phyloP scores from a whole-genome alignment of 1,284 basidiomycete species.

The Melampsora americana region DNA sequence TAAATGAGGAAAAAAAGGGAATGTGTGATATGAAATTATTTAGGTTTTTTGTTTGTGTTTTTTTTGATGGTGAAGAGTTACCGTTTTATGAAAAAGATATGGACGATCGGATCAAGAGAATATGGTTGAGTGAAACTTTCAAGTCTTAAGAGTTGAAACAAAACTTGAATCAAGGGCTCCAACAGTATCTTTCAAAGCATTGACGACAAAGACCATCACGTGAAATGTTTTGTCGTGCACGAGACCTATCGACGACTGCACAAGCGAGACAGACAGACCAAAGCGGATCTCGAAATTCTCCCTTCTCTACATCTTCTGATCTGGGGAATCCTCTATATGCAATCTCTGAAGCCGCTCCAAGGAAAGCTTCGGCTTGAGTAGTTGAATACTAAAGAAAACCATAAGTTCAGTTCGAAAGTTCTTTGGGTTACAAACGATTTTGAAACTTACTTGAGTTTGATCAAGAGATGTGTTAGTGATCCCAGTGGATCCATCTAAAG shows the following conservation, averaged over 20 bases:
- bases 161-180: constrained; percentile 25
- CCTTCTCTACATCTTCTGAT: not conserved
- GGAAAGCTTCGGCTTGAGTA: constrained; percentile 3
- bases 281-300: constrained; percentile 30
- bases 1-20: too few species aligned
- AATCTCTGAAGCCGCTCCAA: constrained; percentile 26
- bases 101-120: too few species aligned
- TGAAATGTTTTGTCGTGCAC: not conserved
- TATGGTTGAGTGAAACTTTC: too few species aligned
- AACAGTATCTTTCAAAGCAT: constrained; percentile 42
- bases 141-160: too few species aligned
- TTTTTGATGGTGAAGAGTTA: too few species aligned
- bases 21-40: too few species aligned
- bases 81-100: too few species aligned
- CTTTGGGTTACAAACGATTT: not conserved
- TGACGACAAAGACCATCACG: constrained; percentile 27
- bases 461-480: constrained; percentile 33
- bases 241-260: constrained; percentile 31
- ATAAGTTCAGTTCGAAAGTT: not conserved
- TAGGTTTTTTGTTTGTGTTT: too few species aligned
- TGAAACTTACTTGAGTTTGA: constrained; percentile 38
- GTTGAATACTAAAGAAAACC: constrained; percentile 12
- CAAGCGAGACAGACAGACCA: constrained; percentile 40
- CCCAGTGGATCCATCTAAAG: constrained; percentile 9
- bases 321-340: constrained; percentile 26